Evolutionary conservation across 331 rosid species (phyloP).

Genomic region (Ulmus americana): DNA sequence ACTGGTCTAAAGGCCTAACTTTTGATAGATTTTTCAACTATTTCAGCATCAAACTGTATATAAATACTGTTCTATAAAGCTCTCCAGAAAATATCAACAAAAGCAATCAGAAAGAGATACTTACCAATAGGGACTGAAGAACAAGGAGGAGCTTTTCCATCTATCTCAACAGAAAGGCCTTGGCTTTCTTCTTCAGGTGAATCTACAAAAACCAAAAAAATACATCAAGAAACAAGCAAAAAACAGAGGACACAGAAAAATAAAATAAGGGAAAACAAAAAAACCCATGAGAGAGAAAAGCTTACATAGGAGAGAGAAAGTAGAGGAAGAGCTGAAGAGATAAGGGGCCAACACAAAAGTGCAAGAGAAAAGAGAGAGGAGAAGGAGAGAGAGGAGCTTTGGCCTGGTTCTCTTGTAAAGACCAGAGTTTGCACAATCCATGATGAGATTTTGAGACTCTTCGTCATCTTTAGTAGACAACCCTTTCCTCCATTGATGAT

Average conservation of each 20-base stretch:
- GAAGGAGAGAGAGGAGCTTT: conserved; percentile 43
- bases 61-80: background rate
- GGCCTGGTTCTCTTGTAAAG: conserved; percentile 53
- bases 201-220: conserved; percentile 34
- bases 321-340: conserved; percentile 38
- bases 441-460: conserved; percentile 38
- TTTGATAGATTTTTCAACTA: background rate
- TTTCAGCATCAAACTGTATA: background rate
- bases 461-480: conserved; percentile 36
- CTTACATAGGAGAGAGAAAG: conserved; percentile 47
- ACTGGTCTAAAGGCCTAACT: conserved; percentile 5
- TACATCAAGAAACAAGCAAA: conserved; percentile 7
- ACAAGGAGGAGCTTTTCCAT: conserved; percentile 35
- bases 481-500: conserved; percentile 45
- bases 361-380: conserved; percentile 56
- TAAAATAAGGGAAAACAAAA: background rate
- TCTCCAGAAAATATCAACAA: background rate
- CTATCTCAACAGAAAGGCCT: conserved; percentile 27
- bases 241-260: conserved; percentile 3
- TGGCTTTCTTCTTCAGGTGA: conserved; percentile 33
- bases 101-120: background rate
- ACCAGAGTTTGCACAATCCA: conserved; percentile 38
- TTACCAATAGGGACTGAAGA: conserved; percentile 59
- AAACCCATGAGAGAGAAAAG: background rate
- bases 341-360: conserved; percentile 44